Evolutionary conservation across 768 basidiomycete species (phyloP), one percentile per base, ranked within the genome.

Genomic region (Naematelia aurantialba): DNA sequence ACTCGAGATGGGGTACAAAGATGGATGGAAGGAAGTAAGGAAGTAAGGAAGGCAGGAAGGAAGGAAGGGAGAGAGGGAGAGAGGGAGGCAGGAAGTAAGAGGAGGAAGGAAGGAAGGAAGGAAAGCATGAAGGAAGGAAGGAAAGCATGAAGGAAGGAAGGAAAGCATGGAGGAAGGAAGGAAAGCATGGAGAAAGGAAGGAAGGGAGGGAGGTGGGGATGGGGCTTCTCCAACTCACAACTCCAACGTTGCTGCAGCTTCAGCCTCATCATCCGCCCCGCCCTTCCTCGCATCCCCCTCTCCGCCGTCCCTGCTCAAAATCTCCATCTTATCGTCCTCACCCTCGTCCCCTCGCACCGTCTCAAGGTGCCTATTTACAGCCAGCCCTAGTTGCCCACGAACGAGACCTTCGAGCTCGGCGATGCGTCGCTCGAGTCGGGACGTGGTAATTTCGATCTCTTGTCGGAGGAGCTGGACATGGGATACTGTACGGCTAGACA

Each of bases 231-330:
- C n/a, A n/a, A 50, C 48, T 14, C 24, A 50, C 48, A 50, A 50
- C 24, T 50, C 48, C 48, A 50, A 27, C 3, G 48, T 50, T 2
- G 48, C 48, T 14, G 48, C 48, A 50, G 48, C 48, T 24, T 50
- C 48, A 22, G 48, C 48, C 48, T 50, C 48, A 27, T 50, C 48
- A 50, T 50, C 48, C 48, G 22, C 48, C 5, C 26, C 48, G 14
- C 27, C 22, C 14, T 50, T 27, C 11, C 27, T 27, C 45, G 19
- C 45, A 5, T 46, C 45, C 45, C 25, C 19, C 4, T n/a, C 45
- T 24, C n/a, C n/a, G n/a, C n/a, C n/a, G n/a, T n/a, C n/a, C n/a
- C n/a, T n/a, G n/a, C n/a, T n/a, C n/a, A n/a, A n/a, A 25, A 25
- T 12, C 26, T 26, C 48, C 17, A n/a, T 25, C 26, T 27, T 12